Evolutionary conservation across 2,329 filamentous ascomycete genomes (phyloP).

Genomic region (Monilinia fructigena): DNA sequence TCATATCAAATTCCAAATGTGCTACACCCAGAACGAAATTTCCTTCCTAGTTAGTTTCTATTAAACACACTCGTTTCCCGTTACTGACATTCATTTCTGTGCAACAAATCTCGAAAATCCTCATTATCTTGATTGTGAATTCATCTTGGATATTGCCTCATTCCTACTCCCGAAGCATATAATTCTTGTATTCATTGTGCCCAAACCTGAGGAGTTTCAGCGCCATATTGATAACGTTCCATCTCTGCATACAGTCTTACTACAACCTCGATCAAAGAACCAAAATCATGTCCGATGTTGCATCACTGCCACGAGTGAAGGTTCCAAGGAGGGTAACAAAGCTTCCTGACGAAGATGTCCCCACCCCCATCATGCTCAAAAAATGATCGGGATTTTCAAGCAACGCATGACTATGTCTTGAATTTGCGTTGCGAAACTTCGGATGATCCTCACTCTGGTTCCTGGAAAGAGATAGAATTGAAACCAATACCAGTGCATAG

Average conservation of each 20-base stretch:
- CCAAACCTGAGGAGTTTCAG: neutral
- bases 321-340: too few species aligned
- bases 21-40: neutral
- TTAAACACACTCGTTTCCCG: neutral
- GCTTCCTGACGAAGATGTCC: neutral
- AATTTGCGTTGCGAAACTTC: neutral
- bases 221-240: neutral
- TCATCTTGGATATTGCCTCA: neutral
- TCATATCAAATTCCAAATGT: neutral
- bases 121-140: neutral
- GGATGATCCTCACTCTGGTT: neutral
- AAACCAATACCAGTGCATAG: neutral
- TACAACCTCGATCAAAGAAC: neutral
- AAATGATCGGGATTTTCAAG: constrained; percentile 5
- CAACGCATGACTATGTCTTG: constrained; percentile 1
- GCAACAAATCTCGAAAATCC: neutral
- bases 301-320: neutral
- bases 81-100: neutral
- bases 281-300: neutral
- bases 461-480: neutral
- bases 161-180: too few species aligned
- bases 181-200: neutral
- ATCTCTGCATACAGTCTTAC: neutral
- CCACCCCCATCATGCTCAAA: neutral
- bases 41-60: neutral